Base-by-base conservation (phyloP, 2,329 filamentous ascomycete species). In the Colletotrichum sp. region DNA sequence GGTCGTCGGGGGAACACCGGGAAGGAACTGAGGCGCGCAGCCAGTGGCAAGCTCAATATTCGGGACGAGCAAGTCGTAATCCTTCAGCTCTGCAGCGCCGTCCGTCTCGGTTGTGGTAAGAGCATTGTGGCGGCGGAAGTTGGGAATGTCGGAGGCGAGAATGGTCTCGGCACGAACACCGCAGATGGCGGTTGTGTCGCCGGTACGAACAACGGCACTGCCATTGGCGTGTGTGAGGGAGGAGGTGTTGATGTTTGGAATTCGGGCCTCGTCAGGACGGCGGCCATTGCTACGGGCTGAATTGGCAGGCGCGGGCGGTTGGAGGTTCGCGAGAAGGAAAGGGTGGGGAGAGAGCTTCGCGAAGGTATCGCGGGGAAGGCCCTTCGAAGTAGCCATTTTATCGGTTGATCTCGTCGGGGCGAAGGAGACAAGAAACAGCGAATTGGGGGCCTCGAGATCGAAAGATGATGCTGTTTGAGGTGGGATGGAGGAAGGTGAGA, bases 31-130 rank as follows among this genome's bases (percentile, higher is more conserved):
- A 4, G 96, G 96, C 8, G 96, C 94, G 82, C 94, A 98, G 44
- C 97, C 97, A 1, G 97, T 99, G 39, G 94, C 94, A 36, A 99
- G 88, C 82, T 98, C 97, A 71, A 99, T 91, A 82, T 99, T 99
- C 3, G 97, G 96, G 3, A 99, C 96, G 4, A 99, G 87, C 16
- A 99, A 87, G 80, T 95, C 93, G 81, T 92, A 90, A 72, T 92
- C 90, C 75, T 86, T 87, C 71, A 92, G 85, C 83, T 91, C 92
- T 69, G 84, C 80, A 78, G 86, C 78, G 76, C 79, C 76, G 72
- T 77, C 9, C 4, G 65, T 39, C 44, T 69, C 61, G 22, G 32
- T 39, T 25, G 72, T 36, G 55, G 39, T 59, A 25, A 60, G 65
- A 81, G 85, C 81, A 78, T 83, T 80, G 79, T 85, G 77, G 82